Evolutionary conservation across 495 filamentous ascomycete genomes (phyloP), one percentile per base, ranked within the genome.

Genomic region (Podospora conica): DNA sequence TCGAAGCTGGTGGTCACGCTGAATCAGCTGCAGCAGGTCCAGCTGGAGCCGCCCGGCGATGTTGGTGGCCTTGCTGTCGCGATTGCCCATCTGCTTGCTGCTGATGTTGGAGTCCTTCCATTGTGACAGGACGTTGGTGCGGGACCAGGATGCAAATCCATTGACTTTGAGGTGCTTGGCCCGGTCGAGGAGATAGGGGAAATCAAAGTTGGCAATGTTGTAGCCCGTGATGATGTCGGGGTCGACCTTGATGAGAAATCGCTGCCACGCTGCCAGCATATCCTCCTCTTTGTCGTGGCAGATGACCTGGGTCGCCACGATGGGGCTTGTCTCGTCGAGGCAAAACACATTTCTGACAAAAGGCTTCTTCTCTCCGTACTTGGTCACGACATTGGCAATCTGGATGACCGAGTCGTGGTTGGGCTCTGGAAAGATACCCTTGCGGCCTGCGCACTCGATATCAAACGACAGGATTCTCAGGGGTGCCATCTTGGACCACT

Each of bases 131-230:
- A 84, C 81, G 15, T 79, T 85, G 53, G 81, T 75, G 66, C 95
- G 83, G 1, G 93, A 90, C 91, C 90, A 96, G 77, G 86, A 92
- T 2, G 93, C 88, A 67, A 99, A 99, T 0, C 79, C 78, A 0
- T 65, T 68, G 60, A 88, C 86, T 65, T 93, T 94, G 11, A 99
- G 80, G 71, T 96, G 86, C 65, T 86, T 90, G 21, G 95, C 95
- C 21, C 95, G 87, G 25, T 97, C 90, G 21, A 99, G 83, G 4
- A 99, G 85, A 73, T 99, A 99, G 3, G 95, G 93, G 69, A 99
- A 97, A 79, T 99, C 95, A 79, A 99, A 99, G 77, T 99, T 99
- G 70, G 90, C 82, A 79, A 96, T 97, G 75, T 99, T 99, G 85
- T 99, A 99, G 55, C 95, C 95, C 66, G 95, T 99, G 71, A 99